Evolutionary conservation across 164 flowering plant species (phyloP).

Genomic region (Akebia trifoliata): DNA sequence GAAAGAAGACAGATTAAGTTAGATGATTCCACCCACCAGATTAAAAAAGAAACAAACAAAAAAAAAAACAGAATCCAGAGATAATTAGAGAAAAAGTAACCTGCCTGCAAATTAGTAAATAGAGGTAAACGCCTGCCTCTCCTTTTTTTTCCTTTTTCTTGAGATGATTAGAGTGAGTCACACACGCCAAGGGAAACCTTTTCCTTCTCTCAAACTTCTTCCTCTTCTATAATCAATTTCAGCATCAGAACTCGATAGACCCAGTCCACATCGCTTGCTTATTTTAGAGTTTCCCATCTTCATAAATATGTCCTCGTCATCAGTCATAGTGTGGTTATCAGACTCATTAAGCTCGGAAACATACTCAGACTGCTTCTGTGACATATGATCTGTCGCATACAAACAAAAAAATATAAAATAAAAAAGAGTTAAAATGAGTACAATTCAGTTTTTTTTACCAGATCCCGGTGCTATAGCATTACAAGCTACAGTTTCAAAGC

Average conservation of each 20-base stretch:
- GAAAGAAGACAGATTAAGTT: too few relatives aligned
- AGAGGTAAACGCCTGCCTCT: constrained; percentile 4
- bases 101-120: constrained; percentile 23
- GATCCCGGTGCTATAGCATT: too few relatives aligned
- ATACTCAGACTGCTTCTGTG: constrained; percentile 22
- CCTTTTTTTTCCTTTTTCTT: constrained; percentile 5
- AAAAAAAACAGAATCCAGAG: too few relatives aligned
- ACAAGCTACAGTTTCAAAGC: too few relatives aligned
- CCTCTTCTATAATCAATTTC: constrained; percentile 85
- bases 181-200: constrained; percentile 39
- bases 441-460: too few relatives aligned
- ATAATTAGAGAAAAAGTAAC: constrained; percentile 7
- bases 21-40: too few relatives aligned
- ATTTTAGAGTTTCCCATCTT: constrained; percentile 43
- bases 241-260: constrained; percentile 76
- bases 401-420: neutral
- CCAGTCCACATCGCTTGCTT: constrained; percentile 46
- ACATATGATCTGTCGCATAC: constrained; percentile 43
- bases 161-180: too few relatives aligned
- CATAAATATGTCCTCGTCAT: constrained; percentile 55
- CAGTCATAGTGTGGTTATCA: constrained; percentile 23
- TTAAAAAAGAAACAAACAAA: too few relatives aligned
- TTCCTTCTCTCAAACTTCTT: constrained; percentile 60
- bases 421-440: too few relatives aligned
- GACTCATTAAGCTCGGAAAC: too few relatives aligned